A percentile compares a stretch with the other conserved stretches of the same genome.
Evolutionary conservation across 1,284 basidiomycete species (phyloP).

Genomic region (Mycosarcoma mackinlayi): DNA sequence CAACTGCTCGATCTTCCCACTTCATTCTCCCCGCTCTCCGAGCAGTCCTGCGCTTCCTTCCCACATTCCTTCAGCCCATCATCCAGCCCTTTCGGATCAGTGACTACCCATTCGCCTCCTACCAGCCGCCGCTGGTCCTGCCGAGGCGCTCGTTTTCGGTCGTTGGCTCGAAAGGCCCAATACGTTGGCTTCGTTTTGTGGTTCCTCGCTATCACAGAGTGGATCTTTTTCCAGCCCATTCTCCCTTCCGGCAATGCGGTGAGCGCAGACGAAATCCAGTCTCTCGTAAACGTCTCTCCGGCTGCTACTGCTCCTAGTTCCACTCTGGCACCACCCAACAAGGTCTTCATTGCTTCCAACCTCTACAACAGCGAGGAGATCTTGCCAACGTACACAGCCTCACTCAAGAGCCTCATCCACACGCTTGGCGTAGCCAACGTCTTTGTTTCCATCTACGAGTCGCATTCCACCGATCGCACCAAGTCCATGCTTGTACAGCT

Average conservation of each 20-base stretch:
- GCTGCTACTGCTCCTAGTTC: neutral
- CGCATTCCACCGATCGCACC: slow-evolving; percentile 72
- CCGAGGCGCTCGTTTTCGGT: slow-evolving; percentile 2
- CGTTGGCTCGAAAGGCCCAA: slow-evolving; percentile 13
- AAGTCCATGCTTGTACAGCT: slow-evolving; percentile 70
- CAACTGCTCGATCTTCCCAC: slow-evolving; percentile 10
- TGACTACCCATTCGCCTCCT: neutral
- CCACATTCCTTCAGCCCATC: slow-evolving; percentile 1
- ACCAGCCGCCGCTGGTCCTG: slow-evolving; percentile 6
- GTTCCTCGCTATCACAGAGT: slow-evolving; percentile 31
- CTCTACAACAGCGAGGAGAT: slow-evolving; percentile 58
- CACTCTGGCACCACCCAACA: slow-evolving; percentile 12
- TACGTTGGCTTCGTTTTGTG: slow-evolving; percentile 27
- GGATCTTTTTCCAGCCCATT: slow-evolving; percentile 25
- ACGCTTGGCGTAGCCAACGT: slow-evolving; percentile 72
- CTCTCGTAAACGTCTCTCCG: slow-evolving; percentile 5
- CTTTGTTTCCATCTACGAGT: slow-evolving; percentile 75
- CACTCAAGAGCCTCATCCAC: slow-evolving; percentile 41
- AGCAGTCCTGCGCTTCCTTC: slow-evolving; percentile 3
- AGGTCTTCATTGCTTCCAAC: slow-evolving; percentile 55
- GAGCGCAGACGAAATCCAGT: slow-evolving; percentile 6
- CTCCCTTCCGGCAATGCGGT: neutral
- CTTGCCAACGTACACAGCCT: slow-evolving; percentile 44
- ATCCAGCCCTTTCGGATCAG: neutral
- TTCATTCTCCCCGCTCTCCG: slow-evolving; percentile 4